Base-by-base conservation (phyloP, 257 asterid genomes). In the Paraleonurus japonicus region DNA sequence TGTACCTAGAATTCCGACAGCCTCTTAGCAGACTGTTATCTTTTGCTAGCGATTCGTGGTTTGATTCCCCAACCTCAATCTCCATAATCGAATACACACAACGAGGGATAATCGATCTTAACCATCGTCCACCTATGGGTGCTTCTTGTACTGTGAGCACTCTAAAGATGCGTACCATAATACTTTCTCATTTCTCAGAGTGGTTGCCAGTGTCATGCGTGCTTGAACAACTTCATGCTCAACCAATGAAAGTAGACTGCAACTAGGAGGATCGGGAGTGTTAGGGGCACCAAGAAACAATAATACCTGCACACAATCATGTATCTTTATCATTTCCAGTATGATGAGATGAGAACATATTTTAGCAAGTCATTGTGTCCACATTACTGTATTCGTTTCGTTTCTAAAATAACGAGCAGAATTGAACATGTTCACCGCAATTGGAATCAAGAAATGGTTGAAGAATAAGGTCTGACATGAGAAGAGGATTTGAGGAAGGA, bases 141-240 rank as follows among this genome's bases (percentile, higher is more conserved):
- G 53, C 53, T 45, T 45, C 51, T 45, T 43, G 19, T 15, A 15
- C 7, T 45, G 50, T 12, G 50, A 43, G 50, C 45, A 37, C 15
- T 37, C 15, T 32, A 41, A 32, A 41, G n/a, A 41, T 41, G 4
- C 15, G 19, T 45, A 45, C 1, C 51, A 13, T 45, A 13, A 1
- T 35, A 35, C n/a, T n/a, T n/a, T n/a, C n/a, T n/a, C n/a, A 0
- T 45, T 13, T n/a, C 19, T 13, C 51, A 12, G 19, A 16, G 9
- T 32, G 64, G 41, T 47, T 45, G 20, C 69, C 30, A 33, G 22
- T 48, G 32, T 84, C 76, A 91, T 4, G 97, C 96, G 71, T 92
- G 97, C 91, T 92, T 92, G 88, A 92, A 92, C 80, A 92, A 67
- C 70, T 92, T 92, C 96, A 89, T 87, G 76, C 95, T 85, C 54